Evolutionary conservation across 2,329 filamentous ascomycete species (phyloP), one percentile per base, ranked within the genome.

Genomic region (Epichloe sylvatica): DNA sequence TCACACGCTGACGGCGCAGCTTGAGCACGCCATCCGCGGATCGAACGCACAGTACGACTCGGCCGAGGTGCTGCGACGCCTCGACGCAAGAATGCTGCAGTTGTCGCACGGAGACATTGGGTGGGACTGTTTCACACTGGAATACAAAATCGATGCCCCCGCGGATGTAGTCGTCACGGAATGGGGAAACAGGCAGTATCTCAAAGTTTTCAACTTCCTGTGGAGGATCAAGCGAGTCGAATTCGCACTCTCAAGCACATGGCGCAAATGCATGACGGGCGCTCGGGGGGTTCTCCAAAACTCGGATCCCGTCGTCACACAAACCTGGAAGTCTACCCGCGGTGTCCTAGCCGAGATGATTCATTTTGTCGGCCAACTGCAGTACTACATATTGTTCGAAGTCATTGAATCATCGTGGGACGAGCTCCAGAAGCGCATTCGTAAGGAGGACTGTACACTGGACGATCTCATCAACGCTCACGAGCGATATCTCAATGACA

Each of bases 191-290:
- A 86, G 91, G 21, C 91, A 98, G 63, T 98, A 98, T 63, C 82
- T 98, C 58, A 97, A 97, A 64, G 88, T 98, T 9, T 98, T 98
- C 77, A 98, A 98, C 67, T 96, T 98, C 62, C 76, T 98, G 3
- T 98, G 92, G 91, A 84, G 92, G 54, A 88, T 98, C 61, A 98
- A 98, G 69, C 84, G 92, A 30, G 92, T 98, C 47, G 92, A 98
- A 62, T 98, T 97, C 61, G 90, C 87, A 0, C 77, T 98, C 1
- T 79, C 84, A 5, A 88, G 85, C 12, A 92, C 88, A 39, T 98
- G 92, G 90, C 82, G 92, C 51, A 85, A 90, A 56, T 94, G 86
- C 67, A 97, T 96, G 81, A 98, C 92, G 0, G 92, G 92, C 42
- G 81, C 90, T 3, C 79, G 92, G 89, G 92, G 89, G n/a, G 89